Conservation (phyloP, 2,329 filamentous ascomycete species). For the Fusarium pseudograminearum region DNA sequence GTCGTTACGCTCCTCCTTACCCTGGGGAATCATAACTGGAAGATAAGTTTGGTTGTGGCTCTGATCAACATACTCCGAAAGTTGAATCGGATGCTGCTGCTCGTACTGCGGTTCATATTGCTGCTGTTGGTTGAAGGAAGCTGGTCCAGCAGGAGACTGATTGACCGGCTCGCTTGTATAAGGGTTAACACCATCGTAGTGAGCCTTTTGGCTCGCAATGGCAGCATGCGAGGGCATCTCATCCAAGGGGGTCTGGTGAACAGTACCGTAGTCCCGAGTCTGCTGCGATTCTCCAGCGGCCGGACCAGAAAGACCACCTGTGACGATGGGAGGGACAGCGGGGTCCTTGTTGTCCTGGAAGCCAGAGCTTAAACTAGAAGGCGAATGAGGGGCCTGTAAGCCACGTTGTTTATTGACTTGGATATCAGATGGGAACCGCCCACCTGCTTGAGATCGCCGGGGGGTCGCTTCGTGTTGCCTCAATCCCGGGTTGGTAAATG, state of each 20-base stretch:
- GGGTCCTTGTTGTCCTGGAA: constrained; percentile 64
- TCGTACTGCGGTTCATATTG: constrained; percentile 23
- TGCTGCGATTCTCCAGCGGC: constrained; percentile 50
- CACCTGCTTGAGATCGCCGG: constrained; percentile 87
- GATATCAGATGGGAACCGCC: constrained; percentile 95
- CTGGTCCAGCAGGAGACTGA: constrained; percentile 27
- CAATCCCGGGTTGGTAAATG: constrained; percentile 59
- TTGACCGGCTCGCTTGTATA: constrained; percentile 63
- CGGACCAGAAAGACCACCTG: constrained; percentile 62
- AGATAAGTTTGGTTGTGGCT: constrained; percentile 34
- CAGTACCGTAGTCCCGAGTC: constrained; percentile 59
- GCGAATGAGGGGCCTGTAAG: constrained; percentile 82
- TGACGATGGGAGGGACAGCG: constrained; percentile 70
- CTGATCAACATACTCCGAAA: constrained; percentile 34
- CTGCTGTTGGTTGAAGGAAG: constrained; percentile 30
- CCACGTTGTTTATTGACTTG: constrained; percentile 82
- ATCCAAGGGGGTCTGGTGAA: constrained; percentile 59
- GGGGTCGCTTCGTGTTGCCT: constrained; percentile 64
- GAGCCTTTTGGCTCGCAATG: constrained; percentile 62
- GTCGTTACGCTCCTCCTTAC: constrained; percentile 26
- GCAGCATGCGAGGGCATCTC: constrained; percentile 64
- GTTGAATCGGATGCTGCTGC: constrained; percentile 31
- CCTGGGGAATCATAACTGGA: constrained; percentile 39
- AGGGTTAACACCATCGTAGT: constrained; percentile 68
- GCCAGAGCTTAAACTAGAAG: constrained; percentile 83